Percentiles rank a stretch among this genome's conserved stretches.
Evolutionary conservation across 2,329 filamentous ascomycete genomes (phyloP).

Genomic region (Colletotrichum camelliae): DNA sequence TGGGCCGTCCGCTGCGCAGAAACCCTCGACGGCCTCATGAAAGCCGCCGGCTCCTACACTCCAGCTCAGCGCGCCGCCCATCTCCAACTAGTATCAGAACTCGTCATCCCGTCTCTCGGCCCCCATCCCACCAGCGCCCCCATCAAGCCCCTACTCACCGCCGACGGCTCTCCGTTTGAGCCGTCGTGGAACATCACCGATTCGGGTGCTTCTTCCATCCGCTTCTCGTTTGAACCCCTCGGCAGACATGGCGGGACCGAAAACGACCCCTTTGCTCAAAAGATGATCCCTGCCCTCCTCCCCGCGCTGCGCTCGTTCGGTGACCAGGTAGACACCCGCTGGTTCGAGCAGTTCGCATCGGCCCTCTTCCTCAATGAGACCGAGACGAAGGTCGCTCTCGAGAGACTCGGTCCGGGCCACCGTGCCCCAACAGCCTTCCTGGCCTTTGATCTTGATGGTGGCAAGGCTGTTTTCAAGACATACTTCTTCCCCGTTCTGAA

Average conservation of each 20-base stretch:
- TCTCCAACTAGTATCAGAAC: conserved; percentile 14
- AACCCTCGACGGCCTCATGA: conserved; percentile 18
- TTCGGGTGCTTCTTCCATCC: conserved; percentile 14
- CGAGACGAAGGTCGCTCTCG: conserved; percentile 10
- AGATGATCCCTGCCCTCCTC: conserved; percentile 16
- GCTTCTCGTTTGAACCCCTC: conserved; percentile 23
- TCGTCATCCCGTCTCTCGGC: conserved; percentile 20
- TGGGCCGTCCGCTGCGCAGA: conserved; percentile 19
- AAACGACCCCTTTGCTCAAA: conserved; percentile 19
- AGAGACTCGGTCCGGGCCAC: conserved; percentile 21
- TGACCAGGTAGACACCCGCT: conserved; percentile 12
- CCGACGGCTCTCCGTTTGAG: conserved; percentile 21
- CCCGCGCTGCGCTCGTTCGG: conserved; percentile 9
- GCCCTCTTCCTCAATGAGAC: conserved; percentile 25
- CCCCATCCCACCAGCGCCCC: conserved; percentile 13
- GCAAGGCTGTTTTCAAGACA: conserved; percentile 25
- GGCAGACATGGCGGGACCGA: conserved; percentile 16
- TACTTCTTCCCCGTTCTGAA: conserved; percentile 31
- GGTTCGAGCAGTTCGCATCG: conserved; percentile 27
- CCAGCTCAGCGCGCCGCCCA: conserved; percentile 13
- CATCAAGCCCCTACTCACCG: conserved; percentile 14
- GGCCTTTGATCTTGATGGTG: conserved; percentile 29
- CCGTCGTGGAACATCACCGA: conserved; percentile 22
- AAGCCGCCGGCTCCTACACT: conserved; percentile 18
- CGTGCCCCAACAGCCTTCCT: conserved; percentile 29